Conservation (phyloP, 768 basidiomycete species). For the Cystofilobasidium bisporidii region DNA sequence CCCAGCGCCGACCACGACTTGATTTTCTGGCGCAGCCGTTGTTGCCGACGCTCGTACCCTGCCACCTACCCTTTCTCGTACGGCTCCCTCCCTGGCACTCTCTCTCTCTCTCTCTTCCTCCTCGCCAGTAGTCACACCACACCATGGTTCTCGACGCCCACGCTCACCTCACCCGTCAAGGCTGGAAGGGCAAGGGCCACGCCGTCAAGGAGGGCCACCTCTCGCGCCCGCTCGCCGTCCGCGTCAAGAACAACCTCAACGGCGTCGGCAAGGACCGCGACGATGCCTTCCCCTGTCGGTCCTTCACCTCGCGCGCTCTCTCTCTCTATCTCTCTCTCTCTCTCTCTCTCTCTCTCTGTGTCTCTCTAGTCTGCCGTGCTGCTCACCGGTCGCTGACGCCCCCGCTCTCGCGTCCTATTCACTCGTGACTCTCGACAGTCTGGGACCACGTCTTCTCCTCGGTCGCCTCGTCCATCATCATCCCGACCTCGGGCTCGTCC, state of each 20-base stretch:
- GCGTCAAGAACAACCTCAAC: slow-evolving; percentile 72
- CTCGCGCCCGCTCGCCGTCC: slow-evolving; percentile 60
- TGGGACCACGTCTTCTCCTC: slow-evolving; percentile 88
- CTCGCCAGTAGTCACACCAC: no score
- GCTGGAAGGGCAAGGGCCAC: slow-evolving; percentile 77
- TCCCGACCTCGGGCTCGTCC: slow-evolving; percentile 43
- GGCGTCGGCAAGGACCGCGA: slow-evolving; percentile 89
- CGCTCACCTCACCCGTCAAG: slow-evolving; percentile 59
- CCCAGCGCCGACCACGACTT: no score
- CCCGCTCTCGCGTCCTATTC: background rate
- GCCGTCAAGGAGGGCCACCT: slow-evolving; percentile 60
- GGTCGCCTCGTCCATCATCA: slow-evolving; percentile 70
- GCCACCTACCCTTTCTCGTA: no score
- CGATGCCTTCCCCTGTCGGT: slow-evolving; percentile 69
- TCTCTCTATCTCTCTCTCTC: no score
- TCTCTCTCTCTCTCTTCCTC: no score
- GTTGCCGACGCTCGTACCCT: no score
- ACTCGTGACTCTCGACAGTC: slow-evolving; percentile 43
- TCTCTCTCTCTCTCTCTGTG: no score
- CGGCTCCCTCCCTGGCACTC: no score
- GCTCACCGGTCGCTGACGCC: no score
- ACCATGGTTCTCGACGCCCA: slow-evolving; percentile 36
- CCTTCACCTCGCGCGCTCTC: no score
- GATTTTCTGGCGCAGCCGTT: no score
- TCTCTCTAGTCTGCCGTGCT: no score